These are phyloP conservation scores for Ophiostoma quercus DNA, from an alignment of 2,329 filamentous ascomycete genomes.

Conservation along the genomic window DNA sequence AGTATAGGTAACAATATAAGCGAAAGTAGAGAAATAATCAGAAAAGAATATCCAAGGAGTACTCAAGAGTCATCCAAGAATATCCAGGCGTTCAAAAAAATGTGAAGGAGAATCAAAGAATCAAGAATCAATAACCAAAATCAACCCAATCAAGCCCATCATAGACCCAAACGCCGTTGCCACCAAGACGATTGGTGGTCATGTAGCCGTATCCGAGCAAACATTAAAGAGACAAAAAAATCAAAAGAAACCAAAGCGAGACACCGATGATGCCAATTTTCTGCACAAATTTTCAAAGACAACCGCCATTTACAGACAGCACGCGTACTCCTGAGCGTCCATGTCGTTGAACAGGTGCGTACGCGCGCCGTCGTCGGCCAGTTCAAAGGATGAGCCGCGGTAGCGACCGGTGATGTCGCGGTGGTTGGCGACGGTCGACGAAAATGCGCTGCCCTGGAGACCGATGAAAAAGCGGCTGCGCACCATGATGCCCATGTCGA, in stretches of 20 bases:
- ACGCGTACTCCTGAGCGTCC: constrained; percentile 33
- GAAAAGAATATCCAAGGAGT: background rate
- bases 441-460: constrained; percentile 35
- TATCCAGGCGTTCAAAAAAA: too few relatives aligned
- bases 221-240: background rate
- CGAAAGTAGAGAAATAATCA: background rate
- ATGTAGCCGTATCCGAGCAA: constrained; percentile 4
- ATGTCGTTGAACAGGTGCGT: constrained; percentile 35
- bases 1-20: background rate
- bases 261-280: background rate
- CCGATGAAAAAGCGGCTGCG: constrained; percentile 35
- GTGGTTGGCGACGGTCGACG: constrained; percentile 33
- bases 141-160: constrained; percentile 4
- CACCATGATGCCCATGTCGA: constrained; percentile 36
- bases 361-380: constrained; percentile 32
- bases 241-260: background rate
- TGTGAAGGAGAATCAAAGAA: background rate
- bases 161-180: constrained; percentile 1
- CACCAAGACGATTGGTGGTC: background rate
- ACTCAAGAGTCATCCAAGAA: background rate
- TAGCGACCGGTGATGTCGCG: constrained; percentile 35
- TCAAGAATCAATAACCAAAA: background rate
- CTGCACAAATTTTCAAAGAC: background rate
- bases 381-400: constrained; percentile 33
- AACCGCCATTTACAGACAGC: constrained; percentile 31